These are phyloP conservation scores for Cynara cardunculus DNA, from an alignment of 129 eudicot genomes.

Conservation along the genomic window DNA sequence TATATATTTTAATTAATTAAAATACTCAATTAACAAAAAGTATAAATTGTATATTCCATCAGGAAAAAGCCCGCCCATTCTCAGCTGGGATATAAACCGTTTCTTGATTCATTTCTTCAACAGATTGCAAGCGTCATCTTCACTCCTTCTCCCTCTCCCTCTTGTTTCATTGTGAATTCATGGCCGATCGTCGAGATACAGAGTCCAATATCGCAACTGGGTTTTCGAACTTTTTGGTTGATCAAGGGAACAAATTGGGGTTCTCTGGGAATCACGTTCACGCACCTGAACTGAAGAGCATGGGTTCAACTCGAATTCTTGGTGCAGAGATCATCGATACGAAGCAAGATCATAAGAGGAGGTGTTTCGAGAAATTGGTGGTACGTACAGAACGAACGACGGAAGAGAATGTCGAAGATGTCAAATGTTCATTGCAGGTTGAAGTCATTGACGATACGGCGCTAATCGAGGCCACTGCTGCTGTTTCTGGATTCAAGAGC, in stretches of 20 bases:
- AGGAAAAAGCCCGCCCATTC: not conserved
- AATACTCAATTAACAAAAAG: not conserved
- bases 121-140: not conserved
- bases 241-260: conserved; percentile 1
- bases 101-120: conserved; percentile 12
- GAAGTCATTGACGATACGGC: conserved; percentile 46
- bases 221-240: not conserved
- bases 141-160: not conserved
- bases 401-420: conserved; percentile 10
- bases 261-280: conserved; percentile 1
- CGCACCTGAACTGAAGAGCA: not conserved
- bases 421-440: conserved; percentile 27
- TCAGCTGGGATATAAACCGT: conserved; percentile 1
- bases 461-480: conserved; percentile 29
- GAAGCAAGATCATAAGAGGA: conserved; percentile 25
- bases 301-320: conserved; percentile 28
- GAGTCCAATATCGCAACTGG: not conserved
- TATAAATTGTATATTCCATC: too few species aligned
- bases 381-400: conserved; percentile 13
- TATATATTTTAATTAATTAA: too few species aligned
- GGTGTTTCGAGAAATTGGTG: conserved; percentile 30
- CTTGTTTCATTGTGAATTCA: not conserved
- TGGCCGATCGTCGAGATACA: conserved; percentile 24
- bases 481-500: conserved; percentile 15
- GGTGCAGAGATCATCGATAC: conserved; percentile 6